These are phyloP conservation scores for Yamadazyma spencermartinsiae DNA, from an alignment of 1,139 yeast genomes.

Conservation along the genomic window DNA sequence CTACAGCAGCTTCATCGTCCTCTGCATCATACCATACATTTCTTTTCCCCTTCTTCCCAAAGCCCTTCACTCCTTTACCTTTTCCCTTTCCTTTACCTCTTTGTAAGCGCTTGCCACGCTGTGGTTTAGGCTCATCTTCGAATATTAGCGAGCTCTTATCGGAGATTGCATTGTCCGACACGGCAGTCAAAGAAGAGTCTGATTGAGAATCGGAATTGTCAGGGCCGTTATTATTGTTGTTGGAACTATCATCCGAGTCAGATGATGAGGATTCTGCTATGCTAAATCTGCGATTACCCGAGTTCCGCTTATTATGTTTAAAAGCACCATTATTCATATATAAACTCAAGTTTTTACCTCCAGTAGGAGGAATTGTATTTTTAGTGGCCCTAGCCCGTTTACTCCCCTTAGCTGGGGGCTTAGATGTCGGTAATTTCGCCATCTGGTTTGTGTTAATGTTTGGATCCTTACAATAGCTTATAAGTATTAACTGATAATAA, in stretches of 20 bases:
- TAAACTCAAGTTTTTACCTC: slow-evolving; percentile 38
- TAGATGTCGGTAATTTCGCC: slow-evolving; percentile 9
- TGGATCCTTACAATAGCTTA: not conserved
- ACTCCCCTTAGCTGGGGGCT: slow-evolving; percentile 2
- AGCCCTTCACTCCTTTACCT: slow-evolving; percentile 16
- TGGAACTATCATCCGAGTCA: slow-evolving; percentile 24
- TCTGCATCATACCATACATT: slow-evolving; percentile 7
- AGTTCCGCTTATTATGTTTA: slow-evolving; percentile 17
- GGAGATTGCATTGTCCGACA: slow-evolving; percentile 33
- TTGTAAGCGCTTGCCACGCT: slow-evolving; percentile 5
- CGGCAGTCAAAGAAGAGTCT: slow-evolving; percentile 43
- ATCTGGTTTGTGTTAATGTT: no score
- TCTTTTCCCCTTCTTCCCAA: slow-evolving; percentile 10
- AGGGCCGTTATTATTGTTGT: slow-evolving; percentile 10
- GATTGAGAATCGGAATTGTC: slow-evolving; percentile 22
- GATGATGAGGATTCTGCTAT: slow-evolving; percentile 39
- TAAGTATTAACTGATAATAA: no score
- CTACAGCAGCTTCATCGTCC: slow-evolving; percentile 7
- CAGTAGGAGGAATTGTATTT: slow-evolving; percentile 14
- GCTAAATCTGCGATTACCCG: no score
- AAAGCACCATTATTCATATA: slow-evolving; percentile 20
- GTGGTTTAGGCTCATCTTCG: slow-evolving; percentile 4
- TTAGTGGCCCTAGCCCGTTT: slow-evolving; percentile 6
- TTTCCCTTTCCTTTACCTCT: slow-evolving; percentile 15
- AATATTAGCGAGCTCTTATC: slow-evolving; percentile 14